phyloP scores from a whole-genome alignment of 1,284 basidiomycete genomes.

The Leccinum subfulvum region DNA sequence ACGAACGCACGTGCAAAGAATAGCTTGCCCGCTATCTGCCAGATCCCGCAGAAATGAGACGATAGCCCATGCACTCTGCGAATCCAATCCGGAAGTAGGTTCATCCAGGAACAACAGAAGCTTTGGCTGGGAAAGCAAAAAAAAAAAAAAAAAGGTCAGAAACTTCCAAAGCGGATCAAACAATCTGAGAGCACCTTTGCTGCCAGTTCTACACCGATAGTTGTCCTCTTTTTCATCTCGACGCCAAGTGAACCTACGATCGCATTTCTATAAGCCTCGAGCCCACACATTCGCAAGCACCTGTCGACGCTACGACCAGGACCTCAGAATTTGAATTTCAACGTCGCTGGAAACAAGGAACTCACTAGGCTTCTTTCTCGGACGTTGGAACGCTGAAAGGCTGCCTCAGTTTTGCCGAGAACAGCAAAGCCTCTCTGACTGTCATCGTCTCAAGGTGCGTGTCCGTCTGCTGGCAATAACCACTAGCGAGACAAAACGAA shows the following conservation, averaged over 20 bases:
- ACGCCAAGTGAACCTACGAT: slow-evolving; percentile 75
- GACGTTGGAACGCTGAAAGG: slow-evolving; percentile 59
- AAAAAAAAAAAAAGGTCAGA: slow-evolving; percentile 26
- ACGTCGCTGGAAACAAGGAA: not conserved
- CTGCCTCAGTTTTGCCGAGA: slow-evolving; percentile 83
- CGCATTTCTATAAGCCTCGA: slow-evolving; percentile 70
- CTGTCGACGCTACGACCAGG: slow-evolving; percentile 59
- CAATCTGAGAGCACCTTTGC: slow-evolving; percentile 48
- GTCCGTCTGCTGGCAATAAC: slow-evolving; percentile 83
- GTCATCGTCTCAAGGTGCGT: slow-evolving; percentile 71
- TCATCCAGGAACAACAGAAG: slow-evolving; percentile 83
- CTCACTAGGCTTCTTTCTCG: slow-evolving; percentile 69
- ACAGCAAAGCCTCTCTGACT: slow-evolving; percentile 81
- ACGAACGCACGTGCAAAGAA: slow-evolving; percentile 68
- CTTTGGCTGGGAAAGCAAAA: slow-evolving; percentile 45
- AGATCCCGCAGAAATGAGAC: slow-evolving; percentile 76
- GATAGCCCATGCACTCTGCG: slow-evolving; percentile 87
- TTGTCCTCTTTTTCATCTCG: slow-evolving; percentile 77
- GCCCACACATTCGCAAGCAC: slow-evolving; percentile 77
- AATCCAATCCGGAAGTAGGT: slow-evolving; percentile 83
- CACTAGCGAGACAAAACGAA: slow-evolving; percentile 35
- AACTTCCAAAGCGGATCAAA: not conserved
- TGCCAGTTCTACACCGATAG: slow-evolving; percentile 81
- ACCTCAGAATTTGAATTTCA: not conserved
- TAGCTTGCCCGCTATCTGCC: slow-evolving; percentile 76